phyloP scores from a whole-genome alignment of 2,329 filamentous ascomycete genomes.

The Apiospora kogelbergensis region DNA sequence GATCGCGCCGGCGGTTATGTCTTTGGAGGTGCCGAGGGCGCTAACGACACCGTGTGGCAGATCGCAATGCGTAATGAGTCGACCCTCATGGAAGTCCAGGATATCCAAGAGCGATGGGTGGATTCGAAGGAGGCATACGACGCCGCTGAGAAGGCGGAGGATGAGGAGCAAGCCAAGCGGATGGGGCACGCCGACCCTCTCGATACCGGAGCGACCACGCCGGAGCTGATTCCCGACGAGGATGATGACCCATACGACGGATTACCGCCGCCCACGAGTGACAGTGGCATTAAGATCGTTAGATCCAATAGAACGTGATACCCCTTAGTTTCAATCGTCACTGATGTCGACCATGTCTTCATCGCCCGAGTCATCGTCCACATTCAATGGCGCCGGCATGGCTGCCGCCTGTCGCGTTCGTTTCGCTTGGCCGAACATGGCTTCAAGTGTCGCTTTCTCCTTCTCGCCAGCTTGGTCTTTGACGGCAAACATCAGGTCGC shows the following conservation, averaged over 20 bases:
- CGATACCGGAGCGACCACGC: conserved; percentile 33
- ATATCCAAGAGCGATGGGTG: conserved; percentile 95
- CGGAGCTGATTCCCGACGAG: conserved; percentile 33
- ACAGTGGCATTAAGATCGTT: conserved; percentile 71
- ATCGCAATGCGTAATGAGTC: conserved; percentile 82
- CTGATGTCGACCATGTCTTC: conserved; percentile 37
- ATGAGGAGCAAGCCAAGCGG: conserved; percentile 70
- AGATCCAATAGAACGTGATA: conserved; percentile 59
- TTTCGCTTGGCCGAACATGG: conserved; percentile 37
- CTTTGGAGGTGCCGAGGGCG: conserved; percentile 85
- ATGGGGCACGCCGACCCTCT: conserved; percentile 26
- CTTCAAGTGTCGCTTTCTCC: conserved; percentile 32
- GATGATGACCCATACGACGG: conserved; percentile 48
- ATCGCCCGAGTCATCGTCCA: conserved; percentile 40
- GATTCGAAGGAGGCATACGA: conserved; percentile 89
- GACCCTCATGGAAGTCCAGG: conserved; percentile 75
- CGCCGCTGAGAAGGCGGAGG: conserved; percentile 70
- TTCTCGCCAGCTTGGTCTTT: conserved; percentile 42
- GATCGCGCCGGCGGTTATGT: conserved; percentile 92
- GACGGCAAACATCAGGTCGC: conserved; percentile 68
- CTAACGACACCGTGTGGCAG: conserved; percentile 97
- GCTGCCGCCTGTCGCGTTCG: conserved; percentile 19
- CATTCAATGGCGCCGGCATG: neutral
- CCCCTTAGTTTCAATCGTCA: conserved; percentile 27
- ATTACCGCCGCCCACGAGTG: conserved; percentile 45